Base-by-base conservation (phyloP, 75 land plant genomes). In the Gnetum montanum region DNA sequence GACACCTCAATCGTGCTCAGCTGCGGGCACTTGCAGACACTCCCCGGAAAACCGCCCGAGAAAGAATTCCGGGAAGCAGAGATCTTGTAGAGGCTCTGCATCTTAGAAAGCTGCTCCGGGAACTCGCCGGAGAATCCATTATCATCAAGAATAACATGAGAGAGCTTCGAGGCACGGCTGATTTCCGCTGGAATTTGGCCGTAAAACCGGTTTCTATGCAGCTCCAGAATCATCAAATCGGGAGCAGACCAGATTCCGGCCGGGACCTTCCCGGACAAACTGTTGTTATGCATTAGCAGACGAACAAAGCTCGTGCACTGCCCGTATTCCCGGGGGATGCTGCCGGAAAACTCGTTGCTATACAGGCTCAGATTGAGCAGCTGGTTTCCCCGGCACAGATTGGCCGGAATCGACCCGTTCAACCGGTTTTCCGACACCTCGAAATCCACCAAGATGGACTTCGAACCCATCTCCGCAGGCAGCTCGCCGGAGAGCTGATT, bases 131-230 rank as follows among this genome's bases (percentile, higher is more conserved):
- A 55, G 49, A 86, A 73, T 46, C 58, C 62, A 47, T 86, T 86
- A 61, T 80, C 74, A 48, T 85, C 88, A 8, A 84, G 69, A 63
- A 84, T 77, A 57, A 88, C 70, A 43, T 70, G 80, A 49, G 73
- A 74, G 15, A 81, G 27, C 20, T 65, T 63, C 34, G 60, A 43
- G 43, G 74, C 63, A 25, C 34, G 27, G 3, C 67, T 56, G 40
- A 73, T 48, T 7, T 69, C 59, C 8, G 75, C 61, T 8, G 83
- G 57, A 23, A 88, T 65, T 18, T 58, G 54, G 10, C 83, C 80
- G 6, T 75, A 57, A 12, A 83, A 70, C 3, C 57, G 27, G 54
- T 79, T 83, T 58, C 63, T 75, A 47, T 73, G 78, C 27, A 85
- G 66, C 58, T 83, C 57, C n/a, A 84, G 58, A 37, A 77, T 57